Evolutionary conservation across 2,329 filamentous ascomycete species (phyloP).

Genomic region (Diaporthe nobilis): DNA sequence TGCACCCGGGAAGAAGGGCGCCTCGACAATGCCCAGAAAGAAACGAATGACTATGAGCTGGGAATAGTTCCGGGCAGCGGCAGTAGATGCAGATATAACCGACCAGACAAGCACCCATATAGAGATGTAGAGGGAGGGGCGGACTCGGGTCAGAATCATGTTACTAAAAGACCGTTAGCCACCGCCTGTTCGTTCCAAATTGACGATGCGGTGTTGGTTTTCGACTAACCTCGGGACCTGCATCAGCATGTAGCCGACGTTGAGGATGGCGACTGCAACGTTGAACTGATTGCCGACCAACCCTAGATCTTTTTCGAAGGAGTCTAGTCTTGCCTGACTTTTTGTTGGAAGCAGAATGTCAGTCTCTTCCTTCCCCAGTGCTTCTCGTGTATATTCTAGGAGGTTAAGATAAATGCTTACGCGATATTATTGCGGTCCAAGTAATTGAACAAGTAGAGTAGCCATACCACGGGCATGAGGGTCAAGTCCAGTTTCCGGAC

Average conservation of each 20-base stretch:
- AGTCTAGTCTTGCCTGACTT: constrained; percentile 36
- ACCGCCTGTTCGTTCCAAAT: constrained; percentile 36
- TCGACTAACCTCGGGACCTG: constrained; percentile 53
- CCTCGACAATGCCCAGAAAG: constrained; percentile 58
- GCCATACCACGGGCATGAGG: constrained; percentile 57
- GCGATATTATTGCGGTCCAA: constrained; percentile 9
- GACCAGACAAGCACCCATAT: constrained; percentile 57
- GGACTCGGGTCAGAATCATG: constrained; percentile 57
- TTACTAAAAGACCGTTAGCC: constrained; percentile 53
- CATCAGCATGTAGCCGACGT: constrained; percentile 58
- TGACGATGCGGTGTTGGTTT: constrained; percentile 41
- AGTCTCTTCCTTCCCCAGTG: constrained; percentile 39
- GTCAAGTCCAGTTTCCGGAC: constrained; percentile 54
- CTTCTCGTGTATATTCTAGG: too few relatives aligned
- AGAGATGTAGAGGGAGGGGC: constrained; percentile 49
- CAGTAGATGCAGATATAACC: constrained; percentile 55
- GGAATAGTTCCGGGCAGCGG: constrained; percentile 56
- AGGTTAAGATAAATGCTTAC: neutral
- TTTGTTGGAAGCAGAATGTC: constrained; percentile 45
- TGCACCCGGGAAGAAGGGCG: constrained; percentile 53
- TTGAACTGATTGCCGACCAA: constrained; percentile 11
- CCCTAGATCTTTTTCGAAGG: constrained; percentile 11
- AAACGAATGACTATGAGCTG: constrained; percentile 59
- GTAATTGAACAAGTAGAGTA: constrained; percentile 53
- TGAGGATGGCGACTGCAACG: constrained; percentile 34